Conservation (phyloP, 805 yeast species). For the Debaryomyces prosopidis region DNA sequence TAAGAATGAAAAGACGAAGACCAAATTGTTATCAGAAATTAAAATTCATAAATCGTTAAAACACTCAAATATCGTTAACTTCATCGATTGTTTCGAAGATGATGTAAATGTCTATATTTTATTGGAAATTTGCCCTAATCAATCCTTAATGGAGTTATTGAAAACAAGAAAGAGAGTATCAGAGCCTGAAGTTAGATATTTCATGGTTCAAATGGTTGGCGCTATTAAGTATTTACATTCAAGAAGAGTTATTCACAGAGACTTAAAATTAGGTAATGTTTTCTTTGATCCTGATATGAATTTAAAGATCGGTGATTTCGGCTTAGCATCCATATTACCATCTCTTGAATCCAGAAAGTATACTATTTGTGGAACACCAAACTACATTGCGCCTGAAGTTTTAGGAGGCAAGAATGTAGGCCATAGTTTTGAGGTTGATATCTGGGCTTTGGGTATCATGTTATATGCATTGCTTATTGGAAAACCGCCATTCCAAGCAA, state of each 20-base stretch:
- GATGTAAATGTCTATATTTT: constrained; percentile 90
- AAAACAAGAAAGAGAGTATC: constrained; percentile 80
- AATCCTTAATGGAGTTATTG: constrained; percentile 88
- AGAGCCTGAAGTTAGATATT: constrained; percentile 89
- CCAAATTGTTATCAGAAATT: constrained; percentile 86
- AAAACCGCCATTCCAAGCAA: constrained; percentile 97
- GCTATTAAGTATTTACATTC: constrained; percentile 92
- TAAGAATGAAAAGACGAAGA: constrained; percentile 84
- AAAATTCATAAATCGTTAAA: constrained; percentile 89
- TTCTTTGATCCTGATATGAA: constrained; percentile 94
- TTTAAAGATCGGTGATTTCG: constrained; percentile 95
- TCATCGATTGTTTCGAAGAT: constrained; percentile 96
- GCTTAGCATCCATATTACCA: constrained; percentile 92
- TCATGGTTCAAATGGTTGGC: constrained; percentile 90
- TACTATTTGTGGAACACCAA: constrained; percentile 98
- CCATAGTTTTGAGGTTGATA: constrained; percentile 91
- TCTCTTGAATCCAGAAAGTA: constrained; percentile 69
- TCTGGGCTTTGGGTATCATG: constrained; percentile 98
- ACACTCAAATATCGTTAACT: constrained; percentile 89
- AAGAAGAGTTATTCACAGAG: constrained; percentile 92
- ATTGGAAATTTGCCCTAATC: constrained; percentile 93
- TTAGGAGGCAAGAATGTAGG: constrained; percentile 84
- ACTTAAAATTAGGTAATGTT: constrained; percentile 91
- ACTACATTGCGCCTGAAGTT: constrained; percentile 98
- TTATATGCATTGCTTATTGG: constrained; percentile 89